These are phyloP conservation scores for Pythium sp. DNA, from an alignment of 352 stramenopile genomes.

Conservation along the genomic window DNA sequence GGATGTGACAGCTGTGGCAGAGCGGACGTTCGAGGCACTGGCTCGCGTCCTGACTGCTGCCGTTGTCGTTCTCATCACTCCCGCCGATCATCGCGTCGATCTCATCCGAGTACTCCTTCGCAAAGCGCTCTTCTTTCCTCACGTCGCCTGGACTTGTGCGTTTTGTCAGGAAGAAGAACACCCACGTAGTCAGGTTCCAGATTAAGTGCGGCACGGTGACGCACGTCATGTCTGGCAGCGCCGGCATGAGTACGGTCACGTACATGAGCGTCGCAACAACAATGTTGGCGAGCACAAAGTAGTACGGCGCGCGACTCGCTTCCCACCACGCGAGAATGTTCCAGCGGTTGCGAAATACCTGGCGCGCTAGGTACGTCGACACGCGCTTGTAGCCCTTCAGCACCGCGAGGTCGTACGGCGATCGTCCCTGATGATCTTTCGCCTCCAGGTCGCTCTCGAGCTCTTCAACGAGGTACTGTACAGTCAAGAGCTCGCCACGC, in stretches of 20 bases:
- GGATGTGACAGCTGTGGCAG: constrained; percentile 82
- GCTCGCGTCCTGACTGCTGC: constrained; percentile 26
- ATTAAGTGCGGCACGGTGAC: constrained; percentile 61
- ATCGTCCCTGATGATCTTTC: constrained; percentile 51
- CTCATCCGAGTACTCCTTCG: constrained; percentile 53
- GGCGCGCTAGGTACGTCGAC: constrained; percentile 45
- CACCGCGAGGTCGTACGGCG: constrained; percentile 56
- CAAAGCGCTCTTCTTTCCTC: constrained; percentile 29
- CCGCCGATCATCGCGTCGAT: constrained; percentile 44
- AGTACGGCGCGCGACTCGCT: constrained; percentile 56
- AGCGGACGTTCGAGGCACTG: constrained; percentile 61
- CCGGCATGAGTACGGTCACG: constrained; percentile 46
- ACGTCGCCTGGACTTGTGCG: constrained; percentile 58
- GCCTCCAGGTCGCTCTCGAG: constrained; percentile 58
- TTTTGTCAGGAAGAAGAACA: constrained; percentile 63
- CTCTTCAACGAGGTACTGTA: constrained; percentile 81
- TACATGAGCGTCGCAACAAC: constrained; percentile 40
- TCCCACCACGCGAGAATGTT: constrained; percentile 69
- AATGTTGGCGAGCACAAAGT: constrained; percentile 65
- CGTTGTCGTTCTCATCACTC: constrained; percentile 10
- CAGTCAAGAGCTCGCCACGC: constrained; percentile 60
- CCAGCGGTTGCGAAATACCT: constrained; percentile 41
- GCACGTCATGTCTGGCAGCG: constrained; percentile 50
- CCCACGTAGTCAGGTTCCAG: constrained; percentile 57
- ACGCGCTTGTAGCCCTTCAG: constrained; percentile 58